Conservation (phyloP, 2,329 filamentous ascomycete genomes). For the Ophiosphaerella korrae region DNA sequence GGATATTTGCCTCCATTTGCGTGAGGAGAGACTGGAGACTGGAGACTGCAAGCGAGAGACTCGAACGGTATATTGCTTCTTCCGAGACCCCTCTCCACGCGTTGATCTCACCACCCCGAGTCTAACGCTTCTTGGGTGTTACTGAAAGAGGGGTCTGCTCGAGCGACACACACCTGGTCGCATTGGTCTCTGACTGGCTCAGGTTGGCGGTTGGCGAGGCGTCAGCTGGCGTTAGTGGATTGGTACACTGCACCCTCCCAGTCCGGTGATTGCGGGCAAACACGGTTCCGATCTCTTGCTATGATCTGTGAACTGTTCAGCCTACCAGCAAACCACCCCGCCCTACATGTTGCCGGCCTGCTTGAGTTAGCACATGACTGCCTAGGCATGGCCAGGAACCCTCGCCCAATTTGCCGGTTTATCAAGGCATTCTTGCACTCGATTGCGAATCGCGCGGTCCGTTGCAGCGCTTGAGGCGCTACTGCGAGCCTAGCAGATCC, state of each 20-base stretch:
- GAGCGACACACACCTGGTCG: constrained; percentile 29
- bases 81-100: constrained; percentile 25
- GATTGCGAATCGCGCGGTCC: constrained; percentile 31
- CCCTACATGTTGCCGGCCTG: background rate
- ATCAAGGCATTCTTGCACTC: constrained; percentile 24
- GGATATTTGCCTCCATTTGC: too few relatives aligned
- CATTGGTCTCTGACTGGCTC: constrained; percentile 29
- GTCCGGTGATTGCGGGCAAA: constrained; percentile 17
- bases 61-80: constrained; percentile 24
- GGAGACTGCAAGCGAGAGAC: background rate
- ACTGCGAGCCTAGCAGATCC: constrained; percentile 18
- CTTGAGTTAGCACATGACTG: constrained; percentile 1
- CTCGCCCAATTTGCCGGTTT: constrained; percentile 12
- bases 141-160: constrained; percentile 30
- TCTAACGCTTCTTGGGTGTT: constrained; percentile 37
- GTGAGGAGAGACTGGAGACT: background rate
- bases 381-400: constrained; percentile 9
- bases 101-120: constrained; percentile 24
- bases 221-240: constrained; percentile 19
- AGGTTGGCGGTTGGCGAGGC: constrained; percentile 23
- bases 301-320: background rate
- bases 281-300: constrained; percentile 17
- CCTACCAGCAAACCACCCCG: constrained; percentile 5
- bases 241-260: constrained; percentile 1
- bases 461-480: constrained; percentile 36